Base-by-base conservation (phyloP, 805 yeast genomes). In the Ogataea populi-albae region DNA sequence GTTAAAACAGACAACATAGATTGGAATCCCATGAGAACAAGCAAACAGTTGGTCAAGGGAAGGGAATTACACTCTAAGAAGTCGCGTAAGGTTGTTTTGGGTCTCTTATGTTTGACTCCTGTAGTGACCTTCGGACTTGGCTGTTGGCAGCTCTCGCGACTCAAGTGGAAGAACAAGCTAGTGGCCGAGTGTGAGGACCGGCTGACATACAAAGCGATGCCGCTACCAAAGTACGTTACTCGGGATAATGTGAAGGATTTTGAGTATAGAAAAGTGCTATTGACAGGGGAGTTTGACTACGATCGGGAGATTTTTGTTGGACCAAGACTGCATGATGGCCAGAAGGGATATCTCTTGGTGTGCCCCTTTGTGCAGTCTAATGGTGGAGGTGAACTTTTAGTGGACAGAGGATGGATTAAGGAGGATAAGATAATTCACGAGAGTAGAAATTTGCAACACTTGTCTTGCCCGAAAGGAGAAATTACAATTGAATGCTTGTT, bases 391-490 rank as follows among this genome's bases (percentile, higher is more conserved):
- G 89, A 85, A 35, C 66, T 93, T 12, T 65, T 93, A 35, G 73
- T 93, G 19, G 94, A 86, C 57, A 74, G 98, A 46, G 98, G 98
- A 11, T 93, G 97, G 95, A 77, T 93, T 30, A 65, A 76, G 17
- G 87, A 83, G 47, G 84, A 77, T 10, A 77, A 76, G 43, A 75
- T 77, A 36, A 59, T 62, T 57, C 95, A 68, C 40, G 69, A 38
- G 46, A 68, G 47, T 49, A 84, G 76, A 40, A 62, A 62, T 9
- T 68, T 89, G 38, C 71, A 75, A 16, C 87, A 84, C 56, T 65
- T 85, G 40, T 79, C 94, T 1, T 54, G 82, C 40, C 95, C 95
- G 1, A 62, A 66, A 40, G 89, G 86, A 1, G 81, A 74, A 40
- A 83, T 86, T 25, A 78, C 78, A 23, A 64, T 93, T 26, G 78